Conservation (phyloP, 805 yeast species). For the Candida maesae region DNA sequence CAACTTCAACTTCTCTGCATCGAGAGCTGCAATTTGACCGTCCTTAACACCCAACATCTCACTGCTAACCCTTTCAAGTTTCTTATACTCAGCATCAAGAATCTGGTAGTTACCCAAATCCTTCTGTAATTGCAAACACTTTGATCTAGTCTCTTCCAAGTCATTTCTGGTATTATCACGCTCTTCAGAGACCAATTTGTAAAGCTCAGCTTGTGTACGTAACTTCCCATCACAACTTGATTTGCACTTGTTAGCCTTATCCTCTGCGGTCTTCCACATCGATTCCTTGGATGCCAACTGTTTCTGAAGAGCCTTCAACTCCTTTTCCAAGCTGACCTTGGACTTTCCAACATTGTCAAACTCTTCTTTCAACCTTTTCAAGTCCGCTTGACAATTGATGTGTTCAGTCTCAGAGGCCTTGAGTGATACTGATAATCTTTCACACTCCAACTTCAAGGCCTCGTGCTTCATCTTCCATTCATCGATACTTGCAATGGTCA, state of each 20-base stretch:
- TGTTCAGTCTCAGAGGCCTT: slow-evolving; percentile 1
- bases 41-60: slow-evolving; percentile 2
- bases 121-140: slow-evolving; percentile 17
- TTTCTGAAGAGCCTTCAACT: slow-evolving; percentile 1
- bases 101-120: slow-evolving; percentile 5
- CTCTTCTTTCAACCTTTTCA: background rate
- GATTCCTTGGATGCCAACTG: slow-evolving; percentile 1
- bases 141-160: slow-evolving; percentile 15
- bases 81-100: slow-evolving; percentile 13
- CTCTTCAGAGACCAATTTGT: slow-evolving; percentile 28
- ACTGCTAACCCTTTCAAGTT: slow-evolving; percentile 13
- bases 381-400: background rate
- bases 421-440: slow-evolving; percentile 1
- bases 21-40: slow-evolving; percentile 1
- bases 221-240: slow-evolving; percentile 33
- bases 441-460: slow-evolving; percentile 1
- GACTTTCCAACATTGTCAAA: background rate
- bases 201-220: slow-evolving; percentile 33
- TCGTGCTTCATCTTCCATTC: slow-evolving; percentile 5
- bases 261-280: slow-evolving; percentile 11
- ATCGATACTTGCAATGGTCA: slow-evolving; percentile 4
- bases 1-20: slow-evolving; percentile 6
- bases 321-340: background rate
- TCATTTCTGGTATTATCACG: slow-evolving; percentile 29
- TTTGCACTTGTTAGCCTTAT: slow-evolving; percentile 18